Evolutionary conservation across 2,329 filamentous ascomycete genomes (phyloP), one percentile per base, ranked within the genome.

Genomic region (Talaromyces sp.): DNA sequence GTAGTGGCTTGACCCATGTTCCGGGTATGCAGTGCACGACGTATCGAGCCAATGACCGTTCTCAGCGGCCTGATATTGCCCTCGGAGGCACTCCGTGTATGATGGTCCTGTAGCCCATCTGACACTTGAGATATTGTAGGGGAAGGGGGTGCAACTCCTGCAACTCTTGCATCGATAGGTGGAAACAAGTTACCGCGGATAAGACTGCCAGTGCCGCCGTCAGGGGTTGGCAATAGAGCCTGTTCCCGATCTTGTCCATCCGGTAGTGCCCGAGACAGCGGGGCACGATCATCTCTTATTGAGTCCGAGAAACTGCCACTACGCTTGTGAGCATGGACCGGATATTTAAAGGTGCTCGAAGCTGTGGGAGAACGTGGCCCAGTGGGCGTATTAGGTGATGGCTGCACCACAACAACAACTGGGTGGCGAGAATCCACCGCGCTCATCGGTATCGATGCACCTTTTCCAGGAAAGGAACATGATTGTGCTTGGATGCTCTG

Each of bases 241-340:
- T 73, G 70, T 21, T 75, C 69, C 52, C 69, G 63, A 53, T 71
- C 69, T 5, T 56, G 33, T n/a, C 54, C 40, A 33, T 79, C 71
- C 37, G 72, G 66, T 59, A 80, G 77, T 37, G 78, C 71, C 33
- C 77, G 73, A 3, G 79, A 79, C 8, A 83, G 66, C 1, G 81
- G 81, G 10, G 80, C 73, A 56, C 83, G 74, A 76, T 86, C 73
- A 67, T 94, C 89, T 64, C 91, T 80, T 53, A 93, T 73, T 1
- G 92, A 93, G 73, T 97, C 90, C 0, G 89, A 89, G 65, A 94
- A 87, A 70, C 92, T 97, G 52, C 87, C 91, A 68, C 89, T 96
- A 21, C 91, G 86, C 72, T 91, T 92, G 73, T 96, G 80, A 9
- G 75, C 73, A 40, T 78, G 70, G 11, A 75, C 75, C 19, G 84